A percentile compares a stretch with the other conserved stretches of the same genome.
phyloP scores from a whole-genome alignment of 139 green algal genomes.

The Chlorella sp. region DNA sequence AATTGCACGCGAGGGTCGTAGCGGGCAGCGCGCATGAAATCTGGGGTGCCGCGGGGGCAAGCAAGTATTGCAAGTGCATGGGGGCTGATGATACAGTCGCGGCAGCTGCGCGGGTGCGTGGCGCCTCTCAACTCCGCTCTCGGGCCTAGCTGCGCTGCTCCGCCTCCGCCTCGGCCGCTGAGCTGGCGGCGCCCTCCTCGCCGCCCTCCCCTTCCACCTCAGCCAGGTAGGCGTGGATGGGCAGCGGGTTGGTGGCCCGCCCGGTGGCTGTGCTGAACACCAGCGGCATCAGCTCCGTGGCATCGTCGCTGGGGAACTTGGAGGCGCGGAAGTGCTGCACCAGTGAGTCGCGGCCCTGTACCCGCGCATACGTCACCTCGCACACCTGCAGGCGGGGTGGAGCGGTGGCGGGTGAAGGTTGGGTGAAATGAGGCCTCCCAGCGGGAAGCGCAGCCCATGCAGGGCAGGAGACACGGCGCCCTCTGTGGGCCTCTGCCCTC shows the following conservation, averaged over 20 bases:
- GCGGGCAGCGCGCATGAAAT: no score
- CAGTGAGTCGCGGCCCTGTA: slow-evolving; percentile 55
- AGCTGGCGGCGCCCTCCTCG: background rate
- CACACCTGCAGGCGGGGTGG: slow-evolving; percentile 43
- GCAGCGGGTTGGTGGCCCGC: background rate
- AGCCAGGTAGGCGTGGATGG: slow-evolving; percentile 40
- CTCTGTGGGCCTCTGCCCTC: no score
- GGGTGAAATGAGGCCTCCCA: no score
- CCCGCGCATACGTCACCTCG: slow-evolving; percentile 53
- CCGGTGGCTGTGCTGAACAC: slow-evolving; percentile 29
- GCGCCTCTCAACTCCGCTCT: no score
- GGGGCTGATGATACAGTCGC: no score
- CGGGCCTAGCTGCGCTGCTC: background rate
- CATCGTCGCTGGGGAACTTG: slow-evolving; percentile 57
- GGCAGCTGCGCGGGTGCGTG: no score
- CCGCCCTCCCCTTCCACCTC: background rate
- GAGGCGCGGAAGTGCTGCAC: slow-evolving; percentile 52
- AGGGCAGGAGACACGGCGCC: no score
- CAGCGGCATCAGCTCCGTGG: slow-evolving; percentile 48
- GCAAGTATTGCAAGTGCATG: no score
- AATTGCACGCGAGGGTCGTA: no score
- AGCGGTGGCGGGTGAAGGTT: background rate
- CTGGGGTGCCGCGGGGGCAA: no score
- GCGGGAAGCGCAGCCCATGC: no score
- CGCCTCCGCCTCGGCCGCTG: background rate